A percentile compares a stretch with the other conserved stretches of the same genome.
phyloP scores from a whole-genome alignment of 169 alveolate species.

The Plasmodium knowlesi region DNA sequence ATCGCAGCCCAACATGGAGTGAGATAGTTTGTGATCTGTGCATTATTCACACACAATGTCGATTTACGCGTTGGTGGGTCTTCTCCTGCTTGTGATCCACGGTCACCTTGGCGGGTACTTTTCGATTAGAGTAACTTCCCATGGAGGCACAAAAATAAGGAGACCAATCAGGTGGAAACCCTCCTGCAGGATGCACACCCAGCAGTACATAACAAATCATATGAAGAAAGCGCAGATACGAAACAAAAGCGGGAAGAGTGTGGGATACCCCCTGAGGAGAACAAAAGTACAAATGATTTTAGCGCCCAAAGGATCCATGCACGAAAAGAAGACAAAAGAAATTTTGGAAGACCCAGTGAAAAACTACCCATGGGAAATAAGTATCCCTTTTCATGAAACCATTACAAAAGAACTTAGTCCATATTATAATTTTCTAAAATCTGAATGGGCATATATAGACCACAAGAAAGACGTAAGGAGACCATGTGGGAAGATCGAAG shows the following conservation, averaged over 20 bases:
- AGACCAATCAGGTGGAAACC: neutral
- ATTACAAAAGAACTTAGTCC: conserved; percentile 73
- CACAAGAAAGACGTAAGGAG: conserved; percentile 79
- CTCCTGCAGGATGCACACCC: neutral
- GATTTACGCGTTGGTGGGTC: neutral
- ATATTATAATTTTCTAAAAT: conserved; percentile 78
- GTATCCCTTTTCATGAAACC: conserved; percentile 77
- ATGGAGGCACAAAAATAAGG: neutral
- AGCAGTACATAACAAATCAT: neutral
- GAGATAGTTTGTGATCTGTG: neutral
- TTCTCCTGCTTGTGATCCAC: neutral
- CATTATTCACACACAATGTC: neutral
- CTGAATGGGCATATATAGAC: conserved; percentile 86
- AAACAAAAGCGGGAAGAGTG: neutral
- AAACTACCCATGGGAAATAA: conserved; percentile 81
- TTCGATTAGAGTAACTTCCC: neutral
- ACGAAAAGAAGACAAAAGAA: conserved; percentile 60
- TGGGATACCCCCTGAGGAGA: neutral
- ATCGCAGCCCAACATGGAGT: neutral
- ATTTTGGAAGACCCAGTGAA: conserved; percentile 31
- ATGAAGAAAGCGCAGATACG: neutral
- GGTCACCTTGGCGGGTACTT: neutral
- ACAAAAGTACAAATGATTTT: conserved; percentile 23
- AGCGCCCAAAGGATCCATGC: conserved; percentile 75
- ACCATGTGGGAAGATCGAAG: conserved; percentile 85